phyloP scores from a whole-genome alignment of 345 rosid genomes.

The Gossypium rotundifolium region DNA sequence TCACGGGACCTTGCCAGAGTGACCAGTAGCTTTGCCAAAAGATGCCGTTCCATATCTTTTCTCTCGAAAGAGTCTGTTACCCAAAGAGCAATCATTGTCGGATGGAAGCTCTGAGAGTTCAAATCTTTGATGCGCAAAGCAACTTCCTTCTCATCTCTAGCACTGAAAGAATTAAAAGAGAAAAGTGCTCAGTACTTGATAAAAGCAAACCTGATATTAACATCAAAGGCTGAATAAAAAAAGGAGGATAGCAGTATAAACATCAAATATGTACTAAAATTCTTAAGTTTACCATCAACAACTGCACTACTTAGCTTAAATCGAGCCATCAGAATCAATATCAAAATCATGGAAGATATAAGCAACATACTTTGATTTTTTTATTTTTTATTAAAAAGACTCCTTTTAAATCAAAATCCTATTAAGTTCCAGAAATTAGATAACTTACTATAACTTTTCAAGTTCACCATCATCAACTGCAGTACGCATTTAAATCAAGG shows the following conservation, averaged over 20 bases:
- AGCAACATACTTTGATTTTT: background rate
- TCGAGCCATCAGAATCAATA: background rate
- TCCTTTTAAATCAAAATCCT: background rate
- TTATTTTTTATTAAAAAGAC: background rate
- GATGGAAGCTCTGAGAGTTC: constrained; percentile 69
- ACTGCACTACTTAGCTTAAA: background rate
- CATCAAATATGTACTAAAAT: background rate
- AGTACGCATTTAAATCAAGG: background rate
- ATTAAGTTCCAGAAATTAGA: background rate
- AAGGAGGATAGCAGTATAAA: background rate
- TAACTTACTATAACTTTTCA: background rate
- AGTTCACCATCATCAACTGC: background rate
- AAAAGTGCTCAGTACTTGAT: background rate
- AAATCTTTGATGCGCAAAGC: constrained; percentile 78
- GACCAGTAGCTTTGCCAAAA: constrained; percentile 75
- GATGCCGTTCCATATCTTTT: constrained; percentile 81
- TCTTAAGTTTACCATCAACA: background rate
- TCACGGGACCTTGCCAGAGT: constrained; percentile 52
- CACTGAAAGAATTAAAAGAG: constrained; percentile 40
- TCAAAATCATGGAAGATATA: background rate
- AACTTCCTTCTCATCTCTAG: constrained; percentile 84
- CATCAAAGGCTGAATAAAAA: background rate
- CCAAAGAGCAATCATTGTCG: constrained; percentile 89
- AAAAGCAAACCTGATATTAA: background rate
- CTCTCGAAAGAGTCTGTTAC: constrained; percentile 91